Base-by-base conservation (phyloP, 192 early-diverging fungal genomes). In the Coemansia asiatica region DNA sequence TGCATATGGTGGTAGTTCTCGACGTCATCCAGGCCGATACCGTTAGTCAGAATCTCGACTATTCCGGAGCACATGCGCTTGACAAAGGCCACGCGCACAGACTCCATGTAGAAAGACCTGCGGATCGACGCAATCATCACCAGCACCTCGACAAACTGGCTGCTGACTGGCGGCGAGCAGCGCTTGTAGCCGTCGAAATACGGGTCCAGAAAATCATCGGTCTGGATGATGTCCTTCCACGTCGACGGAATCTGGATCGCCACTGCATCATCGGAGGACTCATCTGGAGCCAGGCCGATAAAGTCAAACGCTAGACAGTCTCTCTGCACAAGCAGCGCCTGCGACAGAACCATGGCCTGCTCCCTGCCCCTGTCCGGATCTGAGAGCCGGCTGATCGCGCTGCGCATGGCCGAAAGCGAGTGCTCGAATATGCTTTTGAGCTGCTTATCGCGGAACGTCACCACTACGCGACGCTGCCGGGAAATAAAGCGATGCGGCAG, bases 1-100 rank as follows among this genome's bases (percentile, higher is more conserved):
- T 92, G 91, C 64, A 95, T 86, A 57, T 95, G 92, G 60, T 95
- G 92, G 75, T 90, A 93, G 74, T 91, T 94, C 26, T 88, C 85
- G 12, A 87, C 82, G 47, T 95, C 89, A 26, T 87, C 80, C 36
- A 95, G 73, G 10, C 90, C 87, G 22, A 83, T 72, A 0, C 80
- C 82, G 25, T 72, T 66, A 15, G 79, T 72, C 27, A 96, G 71
- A 13, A 95, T 91, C 53, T 89, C 83, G 1, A 74, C 71, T 2
- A 87, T 89, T 25, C 89, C 92, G 19, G 84, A 76, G 76, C 95
- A 85, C 56, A 93, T 85, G 55, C 79, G 77, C 29, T 85, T 79
- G 13, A 95, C 83, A 64, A 92, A 92, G 25, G 74, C 77, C 3
- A 82, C 61, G 16, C 92, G 88, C 56, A 87, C 83, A 5, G 87